A percentile compares a stretch with the other conserved stretches of the same genome.
Evolutionary conservation across 2,329 filamentous ascomycete species (phyloP).

Genomic region (Sclerotinia glacialis): DNA sequence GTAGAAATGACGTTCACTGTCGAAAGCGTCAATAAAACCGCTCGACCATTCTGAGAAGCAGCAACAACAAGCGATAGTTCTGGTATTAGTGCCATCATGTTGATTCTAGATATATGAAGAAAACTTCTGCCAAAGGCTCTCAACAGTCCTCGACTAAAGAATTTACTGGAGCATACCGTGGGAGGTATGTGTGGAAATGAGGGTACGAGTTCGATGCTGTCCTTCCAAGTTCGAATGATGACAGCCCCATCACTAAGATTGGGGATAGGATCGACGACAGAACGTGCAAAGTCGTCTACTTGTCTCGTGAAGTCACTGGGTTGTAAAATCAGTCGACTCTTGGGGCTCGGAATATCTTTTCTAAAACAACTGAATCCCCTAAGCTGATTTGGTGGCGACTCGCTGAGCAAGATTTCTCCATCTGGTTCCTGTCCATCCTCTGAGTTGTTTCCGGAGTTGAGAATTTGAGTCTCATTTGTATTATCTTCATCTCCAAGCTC

Average conservation of each 20-base stretch:
- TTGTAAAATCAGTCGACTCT: background rate
- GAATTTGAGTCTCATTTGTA: background rate
- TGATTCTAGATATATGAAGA: slow-evolving; percentile 46
- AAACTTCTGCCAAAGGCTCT: background rate
- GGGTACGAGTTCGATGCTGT: slow-evolving; percentile 28
- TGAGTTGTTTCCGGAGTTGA: background rate
- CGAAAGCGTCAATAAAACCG: slow-evolving; percentile 60
- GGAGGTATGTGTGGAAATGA: slow-evolving; percentile 21
- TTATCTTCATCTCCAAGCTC: background rate
- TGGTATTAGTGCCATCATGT: slow-evolving; percentile 62
- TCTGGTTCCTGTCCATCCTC: background rate
- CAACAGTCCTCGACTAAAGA: too few species aligned
- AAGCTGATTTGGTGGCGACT: background rate
- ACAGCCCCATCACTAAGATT: slow-evolving; percentile 12
- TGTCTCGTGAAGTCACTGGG: background rate
- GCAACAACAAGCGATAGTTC: slow-evolving; percentile 68
- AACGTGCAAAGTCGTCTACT: background rate
- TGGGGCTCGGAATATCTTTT: background rate
- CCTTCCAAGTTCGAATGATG: slow-evolving; percentile 25
- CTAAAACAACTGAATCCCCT: background rate
- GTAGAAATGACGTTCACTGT: slow-evolving; percentile 37
- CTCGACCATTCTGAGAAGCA: slow-evolving; percentile 64
- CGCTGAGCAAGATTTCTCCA: background rate
- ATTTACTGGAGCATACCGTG: slow-evolving; percentile 26
- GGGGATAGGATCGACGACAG: background rate